Base-by-base conservation (phyloP, 495 filamentous ascomycete species). In the Penicillium malachiteum region DNA sequence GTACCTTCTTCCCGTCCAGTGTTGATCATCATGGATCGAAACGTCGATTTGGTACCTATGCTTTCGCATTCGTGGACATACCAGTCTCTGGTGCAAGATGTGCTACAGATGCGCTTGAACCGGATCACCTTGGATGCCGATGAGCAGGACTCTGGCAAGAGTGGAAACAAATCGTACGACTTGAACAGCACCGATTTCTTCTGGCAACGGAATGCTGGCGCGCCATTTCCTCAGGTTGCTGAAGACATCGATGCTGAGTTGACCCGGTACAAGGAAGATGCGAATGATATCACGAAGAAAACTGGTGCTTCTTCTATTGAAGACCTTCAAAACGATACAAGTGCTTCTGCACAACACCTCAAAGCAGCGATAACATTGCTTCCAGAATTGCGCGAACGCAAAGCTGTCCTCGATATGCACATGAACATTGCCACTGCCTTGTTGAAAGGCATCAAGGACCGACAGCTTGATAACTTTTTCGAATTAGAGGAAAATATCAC, bases 31-130 rank as follows among this genome's bases (percentile, higher is more conserved):
- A 86, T 96, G 42, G 94, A 97, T 72, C 88, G 94, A 55, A 97
- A 95, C 57, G 86, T 99, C 18, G 94, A 99, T 71, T 70, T 97
- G 35, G 90, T 96, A 54, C 92, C 95, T n/a, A 97, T 97, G 95
- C 80, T 97, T 1, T 96, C 92, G 18, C 94, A 99, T 72, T 96
- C 92, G 1, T 99, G 94, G 94, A 97, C 92, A 4, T 99, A 99
- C 65, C 94, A 97, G 66, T 96, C 92, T 1, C 81, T 99, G 14
- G 91, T 97, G 32, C 88, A 96, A 58, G 95, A 99, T 72, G 88
- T 99, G 7, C 84, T 97, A 53, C 84, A 88, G 38, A 95, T 96
- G 90, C 88, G 87, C 57, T 81, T 97, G 44, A 99, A 97, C 61
- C 87, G 92, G n/a, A 97, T 99, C 65, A 97, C 91, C 4, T 83